Base-by-base conservation (phyloP, 164 flowering plant species). In the Chimonanthus salicifolius region DNA sequence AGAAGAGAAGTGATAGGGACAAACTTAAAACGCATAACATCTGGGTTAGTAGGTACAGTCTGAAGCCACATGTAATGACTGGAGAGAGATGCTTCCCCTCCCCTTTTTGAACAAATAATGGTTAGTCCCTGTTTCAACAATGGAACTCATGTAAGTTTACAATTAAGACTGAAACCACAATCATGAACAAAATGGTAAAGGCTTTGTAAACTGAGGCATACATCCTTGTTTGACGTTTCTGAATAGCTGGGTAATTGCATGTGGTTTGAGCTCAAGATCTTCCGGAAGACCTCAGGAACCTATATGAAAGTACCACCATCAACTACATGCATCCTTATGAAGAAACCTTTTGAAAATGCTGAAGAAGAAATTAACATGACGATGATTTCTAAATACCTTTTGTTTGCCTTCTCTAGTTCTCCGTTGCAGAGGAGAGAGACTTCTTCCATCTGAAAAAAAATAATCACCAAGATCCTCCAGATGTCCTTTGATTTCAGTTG, bases 1-100 rank as follows among this genome's bases (percentile, higher is more conserved):
- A 94, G 92, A 58, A 94, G 92, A 81, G 97, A 91, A 47, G 94
- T 90, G 72, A 91, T 94, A 0, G 98, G 98, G 18, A 94, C 91
- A 80, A 94, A 88, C 71, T 92, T 89, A 80, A 94, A 88, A 54
- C 80, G 83, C 64, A 91, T 85, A 49, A 86, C 92, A 67, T 94
- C 98, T 3, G 95, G 98, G 65, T 86, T 87, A 44, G 84, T 71
- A 60, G 89, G 78, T 71, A 94, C 93, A 8, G 92, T 85, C 71
- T 90, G 95, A 45, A 94, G 94, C 98, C 98, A 94, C 74, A 72
- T 83, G 74, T 85, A 73, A 74, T 94, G 98, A 74, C 78, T 85
- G 20, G 79, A 83, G 64, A 82, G 70, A 78, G 82, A 85, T 58
- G 82, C 85, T 76, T 88, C 83, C 46, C 91, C 98, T 79, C 97